Base-by-base conservation (phyloP, 2,329 filamentous ascomycete genomes). In the Fusarium acutatum region DNA sequence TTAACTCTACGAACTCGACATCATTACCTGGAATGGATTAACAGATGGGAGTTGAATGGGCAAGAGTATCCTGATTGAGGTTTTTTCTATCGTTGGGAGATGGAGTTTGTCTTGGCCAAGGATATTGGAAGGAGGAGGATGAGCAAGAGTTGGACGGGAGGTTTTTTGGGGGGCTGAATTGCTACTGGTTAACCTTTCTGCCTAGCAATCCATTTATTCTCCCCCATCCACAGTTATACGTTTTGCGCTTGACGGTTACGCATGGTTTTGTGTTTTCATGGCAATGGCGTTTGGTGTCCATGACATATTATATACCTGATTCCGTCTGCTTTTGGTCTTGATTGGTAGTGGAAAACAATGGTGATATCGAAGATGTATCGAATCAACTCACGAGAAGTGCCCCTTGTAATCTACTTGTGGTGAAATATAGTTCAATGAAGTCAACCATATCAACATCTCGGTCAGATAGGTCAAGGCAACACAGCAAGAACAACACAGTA, bases 261-360 rank as follows among this genome's bases (percentile, higher is more conserved):
- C 56, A 65, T 69, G 71, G 77, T 71, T 73, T 67, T 75, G 69
- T 76, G 76, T 69, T 79, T 73, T 80, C 78, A 81, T 80, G 76
- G 80, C 79, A 82, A 75, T 66, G 80, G 80, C 75, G 80, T 80
- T 79, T 73, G 75, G 77, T 80, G 70, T 79, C 75, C 72, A 73
- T 75, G 71, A 75, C 77, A 79, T 77, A 72, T 74, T 77, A 78
- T 79, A 80, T 80, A 77, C 78, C 75, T 81, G 76, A 73, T 75
- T 63, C 64, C 67, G 47, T 60, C 56, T 54, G 44, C 26, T 60
- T 46, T 67, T 71, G 67, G 65, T 58, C 43, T 65, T 47, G 22
- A 22, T 50, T 46, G n/a, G 43, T 53, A 44, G n/a, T 15, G 9
- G 22, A 62, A 49, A 63, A 22, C 7, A 10, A 22, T 28, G 24